A percentile compares a stretch with the other conserved stretches of the same genome.
phyloP scores from a whole-genome alignment of 345 rosid genomes.

The Cardiospermum halicacabum region DNA sequence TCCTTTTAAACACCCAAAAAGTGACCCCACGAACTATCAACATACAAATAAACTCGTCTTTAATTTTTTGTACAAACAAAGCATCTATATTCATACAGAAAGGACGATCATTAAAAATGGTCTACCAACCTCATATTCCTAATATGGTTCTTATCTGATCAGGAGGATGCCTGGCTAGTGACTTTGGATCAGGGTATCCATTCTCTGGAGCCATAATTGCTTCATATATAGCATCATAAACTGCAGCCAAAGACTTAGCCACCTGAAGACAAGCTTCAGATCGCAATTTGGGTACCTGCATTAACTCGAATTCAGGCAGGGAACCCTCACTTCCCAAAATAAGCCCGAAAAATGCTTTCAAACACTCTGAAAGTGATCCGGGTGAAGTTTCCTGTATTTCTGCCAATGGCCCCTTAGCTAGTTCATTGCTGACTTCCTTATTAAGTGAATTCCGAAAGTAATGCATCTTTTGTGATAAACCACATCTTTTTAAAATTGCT shows the following conservation, averaged over 20 bases:
- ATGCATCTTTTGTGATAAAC: slow-evolving; percentile 64
- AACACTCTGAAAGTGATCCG: slow-evolving; percentile 56
- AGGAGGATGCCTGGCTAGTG: slow-evolving; percentile 92
- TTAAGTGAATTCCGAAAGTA: slow-evolving; percentile 39
- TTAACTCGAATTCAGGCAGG: slow-evolving; percentile 85
- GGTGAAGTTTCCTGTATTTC: slow-evolving; percentile 68
- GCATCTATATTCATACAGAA: not conserved
- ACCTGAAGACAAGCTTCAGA: slow-evolving; percentile 68
- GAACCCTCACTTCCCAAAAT: slow-evolving; percentile 80
- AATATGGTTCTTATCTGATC: slow-evolving; percentile 90
- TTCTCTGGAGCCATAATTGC: slow-evolving; percentile 74
- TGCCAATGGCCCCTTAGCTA: slow-evolving; percentile 29
- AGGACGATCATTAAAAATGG: not conserved
- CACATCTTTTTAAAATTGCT: slow-evolving; percentile 62
- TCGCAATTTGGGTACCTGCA: slow-evolving; percentile 91
- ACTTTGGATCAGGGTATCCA: slow-evolving; percentile 70
- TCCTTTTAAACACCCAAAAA: not conserved
- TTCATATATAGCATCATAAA: slow-evolving; percentile 66
- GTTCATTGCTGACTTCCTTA: slow-evolving; percentile 19
- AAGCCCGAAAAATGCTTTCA: slow-evolving; percentile 81
- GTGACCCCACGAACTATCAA: not conserved
- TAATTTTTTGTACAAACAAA: slow-evolving; percentile 1
- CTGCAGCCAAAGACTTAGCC: slow-evolving; percentile 71
- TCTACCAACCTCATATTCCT: slow-evolving; percentile 52
- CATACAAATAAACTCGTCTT: not conserved